Base-by-base conservation (phyloP, 495 filamentous ascomycete species). In the Symbiotaphrina buchneri region DNA sequence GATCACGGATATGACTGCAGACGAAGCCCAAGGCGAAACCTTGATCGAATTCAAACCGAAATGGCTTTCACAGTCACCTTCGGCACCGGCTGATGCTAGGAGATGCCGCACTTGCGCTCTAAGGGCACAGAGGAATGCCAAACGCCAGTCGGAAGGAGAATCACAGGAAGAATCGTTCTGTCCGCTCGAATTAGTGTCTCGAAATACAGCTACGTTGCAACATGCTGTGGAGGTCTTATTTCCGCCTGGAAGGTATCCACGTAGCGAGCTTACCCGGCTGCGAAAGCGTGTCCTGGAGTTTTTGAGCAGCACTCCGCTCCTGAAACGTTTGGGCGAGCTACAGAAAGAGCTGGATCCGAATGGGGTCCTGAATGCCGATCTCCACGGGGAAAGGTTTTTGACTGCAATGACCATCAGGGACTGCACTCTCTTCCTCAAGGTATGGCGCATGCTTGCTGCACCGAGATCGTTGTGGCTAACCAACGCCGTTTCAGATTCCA, bases 41-140 rank as follows among this genome's bases (percentile, higher is more conserved):
- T 42, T 70, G 0, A 51, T 82, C 15, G 79, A 97, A 47, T 69
- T 95, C 41, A 97, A 97, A 43, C 82, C 85, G 4, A 97, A 97
- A 49, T 97, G 87, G 87, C 65, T 94, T 1, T 45, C 60, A 4
- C 84, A 85, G 39, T 87, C 79, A 0, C 80, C 77, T 1, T 68
- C 66, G 16, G 84, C 84, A 0, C 83, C 82, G 1, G 4, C 40
- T 0, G 39, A 50, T 4, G 62, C 76, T 10, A 61, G 44, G 14
- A 59, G 83, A 16, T 97, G 87, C 49, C 72, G 87, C 4, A 92
- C 77, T 1, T 97, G 87, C 47, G 87, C 87, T 2, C 47, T 80
- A 13, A 55, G 71, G 25, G 70, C 71, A 5, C 59, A 63, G 52
- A 65, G 64, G 34, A 57, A 58, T 18, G 39, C 49, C 8, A 21